Evolutionary conservation across 2,329 filamentous ascomycete species (phyloP), one percentile per base, ranked within the genome.

Genomic region (Epichloe gansuensis): DNA sequence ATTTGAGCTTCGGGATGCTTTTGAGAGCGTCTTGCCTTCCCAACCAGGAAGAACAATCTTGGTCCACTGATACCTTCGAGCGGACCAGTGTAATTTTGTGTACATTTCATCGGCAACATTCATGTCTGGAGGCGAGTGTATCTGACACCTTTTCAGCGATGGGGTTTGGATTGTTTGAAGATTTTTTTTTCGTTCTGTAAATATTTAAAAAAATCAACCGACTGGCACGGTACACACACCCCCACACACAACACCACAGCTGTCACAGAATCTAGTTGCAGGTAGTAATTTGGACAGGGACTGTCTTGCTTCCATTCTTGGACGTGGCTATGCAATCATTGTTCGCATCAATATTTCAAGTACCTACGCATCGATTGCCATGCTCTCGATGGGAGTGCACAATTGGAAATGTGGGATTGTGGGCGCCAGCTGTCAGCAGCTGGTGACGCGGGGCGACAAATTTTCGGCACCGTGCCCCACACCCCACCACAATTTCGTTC

Each of bases 1-100:
- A 58, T 82, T 81, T 59, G 85, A 89, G 68, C 78, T 89, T 39
- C 73, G 78, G 48, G 90, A 95, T 69, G 88, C 88, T 23, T 68
- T 95, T 51, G 84, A 84, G 62, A 83, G 76, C 39, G 75, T 89
- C 5, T 54, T 67, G 36, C 54, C 59, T 17, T 56, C 55, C 39
- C 51, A 56, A 55, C 39, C 49, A 43, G 55, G 52, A 36, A 54
- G 49, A 36, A 36, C 48, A n/a, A 17, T 55, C 7, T 56, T 56
- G 57, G 57, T 49, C 6, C 55, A 54, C 34, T 58, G 12, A 54
- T 25, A 23, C 17, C 13, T 25, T 35, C 7, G 17, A 43, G 35
- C 5, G 21, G 21, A 23, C 41, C 17, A 13, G 25, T 15, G 36
- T 17, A 9, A 8, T 38, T 50, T 12, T 36, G 31, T 50, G 21